Evolutionary conservation across 768 basidiomycete genomes (phyloP), one percentile per base, ranked within the genome.

Genomic region (Serpula lacrymans): DNA sequence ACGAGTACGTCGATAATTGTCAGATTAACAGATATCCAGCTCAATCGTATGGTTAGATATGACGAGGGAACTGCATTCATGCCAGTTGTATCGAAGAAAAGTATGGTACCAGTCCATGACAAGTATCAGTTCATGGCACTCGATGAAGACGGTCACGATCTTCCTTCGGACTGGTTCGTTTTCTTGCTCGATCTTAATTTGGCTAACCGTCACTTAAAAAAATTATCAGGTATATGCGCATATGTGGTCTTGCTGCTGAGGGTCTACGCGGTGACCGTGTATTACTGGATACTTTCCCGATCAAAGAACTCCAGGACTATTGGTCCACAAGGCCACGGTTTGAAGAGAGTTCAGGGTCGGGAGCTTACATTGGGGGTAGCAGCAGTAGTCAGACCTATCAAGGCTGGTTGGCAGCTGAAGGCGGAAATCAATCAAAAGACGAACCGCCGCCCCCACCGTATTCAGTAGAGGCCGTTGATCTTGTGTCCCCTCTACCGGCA

Each of bases 1-100:
- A 91, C 52, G 88, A 89, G 82, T 72, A 43, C 46, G 68, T 62
- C 4, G 14, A n/a, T 30, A 20, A 13, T 13, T 34, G 10, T 5
- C 16, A n/a, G 21, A 32, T 20, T n/a, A 8, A 0, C 2, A n/a
- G 23, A 25, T 20, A 5, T 34, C 48, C 46, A 30, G 35, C 26
- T 49, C 23, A 33, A 33, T 35, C 12, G 28, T 24, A 41, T 22
- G 43, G n/a, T 5, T 48, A 86, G 84, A 59, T 89, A 89, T 48
- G 87, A 90, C 50, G 86, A 89, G 68, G 88, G 89, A 26, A 91
- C 88, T 0, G 86, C 80, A 2, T 77, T 88, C 46, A 77, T 92
- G 71, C 89, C 89, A 6, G 74, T 79, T 11, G 77, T 88, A 1
- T 57, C 78, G 29, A 66, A 70, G 43, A 77, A 78, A 43, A 63